These are phyloP conservation scores for Paragyromitra xinjiangensis DNA, from an alignment of 495 filamentous ascomycete species.

Conservation along the genomic window DNA sequence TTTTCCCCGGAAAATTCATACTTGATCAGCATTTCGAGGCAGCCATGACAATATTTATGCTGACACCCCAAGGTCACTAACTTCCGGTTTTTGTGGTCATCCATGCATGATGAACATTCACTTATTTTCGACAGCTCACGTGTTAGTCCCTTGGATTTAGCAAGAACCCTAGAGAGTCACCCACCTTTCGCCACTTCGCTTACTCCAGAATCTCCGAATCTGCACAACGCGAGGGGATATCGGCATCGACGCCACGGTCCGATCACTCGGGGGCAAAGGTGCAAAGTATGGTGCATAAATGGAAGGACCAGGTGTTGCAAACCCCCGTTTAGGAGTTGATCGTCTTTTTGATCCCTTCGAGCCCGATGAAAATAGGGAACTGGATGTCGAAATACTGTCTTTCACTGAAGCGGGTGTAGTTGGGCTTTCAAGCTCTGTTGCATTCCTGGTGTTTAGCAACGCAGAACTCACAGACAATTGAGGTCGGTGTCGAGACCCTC, in stretches of 20 bases:
- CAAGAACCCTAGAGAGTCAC: background rate
- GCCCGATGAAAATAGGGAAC: background rate
- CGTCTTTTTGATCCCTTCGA: conserved; percentile 22
- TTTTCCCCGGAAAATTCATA: background rate
- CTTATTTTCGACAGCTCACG: conserved; percentile 10
- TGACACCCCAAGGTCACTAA: conserved; percentile 31
- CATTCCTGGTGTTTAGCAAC: background rate
- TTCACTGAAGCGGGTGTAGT: background rate
- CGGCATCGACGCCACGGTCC: conserved; percentile 19
- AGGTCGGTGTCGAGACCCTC: background rate
- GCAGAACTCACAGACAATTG: conserved; percentile 10
- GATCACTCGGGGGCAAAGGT: conserved; percentile 15
- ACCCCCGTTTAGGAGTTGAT: background rate
- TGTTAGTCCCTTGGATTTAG: background rate
- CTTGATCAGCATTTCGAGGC: conserved; percentile 38
- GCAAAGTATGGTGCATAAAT: conserved; percentile 25
- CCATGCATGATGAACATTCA: conserved; percentile 46
- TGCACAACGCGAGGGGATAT: conserved; percentile 36
- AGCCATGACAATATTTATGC: conserved; percentile 40
- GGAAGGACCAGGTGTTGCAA: background rate
- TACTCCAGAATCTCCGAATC: conserved; percentile 45
- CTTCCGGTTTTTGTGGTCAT: conserved; percentile 43
- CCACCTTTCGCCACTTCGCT: conserved; percentile 36
- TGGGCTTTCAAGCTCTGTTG: conserved; percentile 19
- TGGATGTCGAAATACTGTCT: conserved; percentile 1